phyloP scores from a whole-genome alignment of 768 basidiomycete species.

The Pisolithus microcarpus region DNA sequence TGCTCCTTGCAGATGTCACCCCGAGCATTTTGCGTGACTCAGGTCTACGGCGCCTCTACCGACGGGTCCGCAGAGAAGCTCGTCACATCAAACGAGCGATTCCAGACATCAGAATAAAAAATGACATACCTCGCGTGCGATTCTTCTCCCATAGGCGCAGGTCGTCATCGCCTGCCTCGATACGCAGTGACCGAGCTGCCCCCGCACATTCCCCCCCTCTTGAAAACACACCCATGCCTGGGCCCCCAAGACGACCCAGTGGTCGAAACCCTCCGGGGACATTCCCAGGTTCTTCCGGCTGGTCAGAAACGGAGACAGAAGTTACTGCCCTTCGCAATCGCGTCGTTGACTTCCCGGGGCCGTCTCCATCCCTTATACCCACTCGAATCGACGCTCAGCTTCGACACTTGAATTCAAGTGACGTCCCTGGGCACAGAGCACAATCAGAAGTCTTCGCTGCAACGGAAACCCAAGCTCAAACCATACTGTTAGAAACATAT shows the following conservation, averaged over 20 bases:
- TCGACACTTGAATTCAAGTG: constrained; percentile 10
- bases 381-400: constrained; percentile 11
- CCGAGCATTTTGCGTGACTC: constrained; percentile 41
- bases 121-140: constrained; percentile 24
- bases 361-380: constrained; percentile 25
- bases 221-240: constrained; percentile 10
- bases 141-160: constrained; percentile 17
- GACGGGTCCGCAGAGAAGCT: constrained; percentile 29
- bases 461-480: constrained; percentile 10
- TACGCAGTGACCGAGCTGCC: constrained; percentile 25
- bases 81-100: constrained; percentile 26
- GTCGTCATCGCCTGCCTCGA: constrained; percentile 14
- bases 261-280: constrained; percentile 25
- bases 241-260: constrained; percentile 13
- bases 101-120: constrained; percentile 26
- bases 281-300: constrained; percentile 22
- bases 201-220: constrained; percentile 20
- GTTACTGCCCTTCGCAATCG: constrained; percentile 16
- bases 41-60: constrained; percentile 31
- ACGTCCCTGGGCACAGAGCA: constrained; percentile 3
- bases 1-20: constrained; percentile 46
- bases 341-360: constrained; percentile 8
- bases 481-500: constrained; percentile 1
- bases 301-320: constrained; percentile 24
- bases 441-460: constrained; percentile 1